Evolutionary conservation across 257 asterid species (phyloP), one percentile per base, ranked within the genome.

Genomic region (Haberlea rhodopensis): DNA sequence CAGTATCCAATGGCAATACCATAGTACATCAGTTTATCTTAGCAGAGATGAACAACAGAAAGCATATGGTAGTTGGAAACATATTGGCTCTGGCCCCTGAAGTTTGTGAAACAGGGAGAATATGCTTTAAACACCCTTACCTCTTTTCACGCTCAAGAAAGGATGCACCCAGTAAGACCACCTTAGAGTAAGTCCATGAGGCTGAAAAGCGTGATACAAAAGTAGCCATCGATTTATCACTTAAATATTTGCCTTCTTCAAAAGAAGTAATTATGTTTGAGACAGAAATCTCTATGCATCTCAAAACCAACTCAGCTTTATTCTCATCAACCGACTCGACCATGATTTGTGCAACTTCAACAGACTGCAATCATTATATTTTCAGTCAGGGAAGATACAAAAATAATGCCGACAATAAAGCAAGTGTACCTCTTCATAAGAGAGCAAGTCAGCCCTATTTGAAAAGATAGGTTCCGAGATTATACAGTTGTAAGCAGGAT

Each of bases 331-430:
- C 82, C 56, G 82, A 84, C 71, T 92, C 95, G 68, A 82, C 88
- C 91, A 83, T 87, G 68, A 84, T 72, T 79, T 92, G 99, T 62
- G 96, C 89, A 75, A 92, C 77, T 76, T 85, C 99, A 61, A 89
- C 75, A 52, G 97, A 96, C 99, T 92, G 79, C 48, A 66, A 67
- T 53, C 55, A 70, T 76, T 57, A 75, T 29, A 53, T 28, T 34
- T 45, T 60, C 23, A 53, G 43, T 74, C 45, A 60, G 51, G 43
- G 52, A 73, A 63, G 68, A 40, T n/a, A 59, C 28, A 34, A 13
- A 49, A 45, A 57, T 7, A 22, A 60, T 53, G 34, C 28, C 43
- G 27, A 20, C 43, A 46, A 4, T 29, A 63, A 73, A 37, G 63
- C 54, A 63, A 48, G 65, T 59, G 60, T 78, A 92, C 99, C 94